These are phyloP conservation scores for Tuber melanosporum DNA, from an alignment of 495 filamentous ascomycete species.

Conservation along the genomic window DNA sequence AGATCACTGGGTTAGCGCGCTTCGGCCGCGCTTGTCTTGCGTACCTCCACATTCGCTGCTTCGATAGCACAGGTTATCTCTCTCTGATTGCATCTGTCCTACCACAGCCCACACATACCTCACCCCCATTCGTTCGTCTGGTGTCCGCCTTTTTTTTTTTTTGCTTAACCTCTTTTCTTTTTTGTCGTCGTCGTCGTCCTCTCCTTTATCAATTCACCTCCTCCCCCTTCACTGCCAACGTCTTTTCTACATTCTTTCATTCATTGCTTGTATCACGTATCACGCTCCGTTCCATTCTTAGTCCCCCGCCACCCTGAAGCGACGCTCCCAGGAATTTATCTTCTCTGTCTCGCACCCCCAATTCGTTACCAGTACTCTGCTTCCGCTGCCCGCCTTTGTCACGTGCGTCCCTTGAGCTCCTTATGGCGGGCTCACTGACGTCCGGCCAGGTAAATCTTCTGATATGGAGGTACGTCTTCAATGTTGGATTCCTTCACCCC, in stretches of 20 bases:
- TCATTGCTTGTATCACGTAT: constrained; percentile 36
- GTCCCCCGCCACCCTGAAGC: not conserved
- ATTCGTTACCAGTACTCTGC: constrained; percentile 33
- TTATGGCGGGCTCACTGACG: constrained; percentile 53
- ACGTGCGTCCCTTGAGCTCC: constrained; percentile 37
- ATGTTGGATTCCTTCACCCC: constrained; percentile 47
- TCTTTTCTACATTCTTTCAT: constrained; percentile 18
- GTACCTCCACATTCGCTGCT: constrained; percentile 1
- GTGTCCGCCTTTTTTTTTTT: constrained; percentile 32
- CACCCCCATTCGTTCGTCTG: constrained; percentile 19
- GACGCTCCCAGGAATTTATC: not conserved
- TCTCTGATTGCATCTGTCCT: not conserved
- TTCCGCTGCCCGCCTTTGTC: constrained; percentile 16
- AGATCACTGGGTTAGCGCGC: constrained; percentile 9
- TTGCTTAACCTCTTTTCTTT: constrained; percentile 26
- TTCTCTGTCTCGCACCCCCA: constrained; percentile 37
- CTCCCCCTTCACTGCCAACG: not conserved
- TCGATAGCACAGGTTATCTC: not conserved
- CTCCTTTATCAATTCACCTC: constrained; percentile 10
- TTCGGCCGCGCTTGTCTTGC: constrained; percentile 36
- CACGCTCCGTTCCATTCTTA: not conserved
- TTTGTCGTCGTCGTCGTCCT: constrained; percentile 7
- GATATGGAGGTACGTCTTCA: constrained; percentile 71
- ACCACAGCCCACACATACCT: not conserved
- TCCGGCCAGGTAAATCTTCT: constrained; percentile 96